Evolutionary conservation across 2,329 filamentous ascomycete genomes (phyloP).

Genomic region (Pochonia chlamydosporia): DNA sequence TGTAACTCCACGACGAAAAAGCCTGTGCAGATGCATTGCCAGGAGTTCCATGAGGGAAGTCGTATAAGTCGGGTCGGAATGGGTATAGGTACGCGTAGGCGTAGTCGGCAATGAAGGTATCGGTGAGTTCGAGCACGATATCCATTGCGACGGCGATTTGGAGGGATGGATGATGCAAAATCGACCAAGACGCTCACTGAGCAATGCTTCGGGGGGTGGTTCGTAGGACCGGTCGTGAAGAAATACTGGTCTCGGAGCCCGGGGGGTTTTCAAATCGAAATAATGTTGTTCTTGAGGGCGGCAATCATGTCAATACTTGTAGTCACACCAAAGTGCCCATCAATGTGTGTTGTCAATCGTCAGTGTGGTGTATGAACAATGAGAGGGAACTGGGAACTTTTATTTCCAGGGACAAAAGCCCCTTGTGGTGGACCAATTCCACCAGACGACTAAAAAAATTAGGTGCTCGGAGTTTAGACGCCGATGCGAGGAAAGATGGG

Average conservation of each 20-base stretch:
- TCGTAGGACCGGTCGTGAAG: neutral
- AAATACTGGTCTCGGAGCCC: neutral
- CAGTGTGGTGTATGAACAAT: no score
- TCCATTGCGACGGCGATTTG: slow-evolving; percentile 60
- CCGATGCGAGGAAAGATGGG: no score
- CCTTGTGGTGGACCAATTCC: no score
- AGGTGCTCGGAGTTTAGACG: no score
- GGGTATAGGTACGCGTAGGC: slow-evolving; percentile 71
- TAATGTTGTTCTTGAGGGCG: no score
- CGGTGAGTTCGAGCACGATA: slow-evolving; percentile 79
- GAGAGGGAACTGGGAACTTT: no score
- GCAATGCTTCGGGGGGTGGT: neutral
- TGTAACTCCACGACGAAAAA: slow-evolving; percentile 61
- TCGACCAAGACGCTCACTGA: no score
- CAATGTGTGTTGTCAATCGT: neutral
- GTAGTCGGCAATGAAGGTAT: slow-evolving; percentile 76
- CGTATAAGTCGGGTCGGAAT: slow-evolving; percentile 44
- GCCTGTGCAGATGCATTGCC: slow-evolving; percentile 49
- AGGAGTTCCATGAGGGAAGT: slow-evolving; percentile 40
- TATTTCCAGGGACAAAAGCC: no score
- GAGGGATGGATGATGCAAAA: no score
- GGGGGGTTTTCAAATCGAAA: no score
- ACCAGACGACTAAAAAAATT: no score
- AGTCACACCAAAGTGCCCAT: neutral
- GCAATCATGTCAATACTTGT: no score